Evolutionary conservation across 495 filamentous ascomycete genomes (phyloP).

Genomic region (Neurospora cerealis): DNA sequence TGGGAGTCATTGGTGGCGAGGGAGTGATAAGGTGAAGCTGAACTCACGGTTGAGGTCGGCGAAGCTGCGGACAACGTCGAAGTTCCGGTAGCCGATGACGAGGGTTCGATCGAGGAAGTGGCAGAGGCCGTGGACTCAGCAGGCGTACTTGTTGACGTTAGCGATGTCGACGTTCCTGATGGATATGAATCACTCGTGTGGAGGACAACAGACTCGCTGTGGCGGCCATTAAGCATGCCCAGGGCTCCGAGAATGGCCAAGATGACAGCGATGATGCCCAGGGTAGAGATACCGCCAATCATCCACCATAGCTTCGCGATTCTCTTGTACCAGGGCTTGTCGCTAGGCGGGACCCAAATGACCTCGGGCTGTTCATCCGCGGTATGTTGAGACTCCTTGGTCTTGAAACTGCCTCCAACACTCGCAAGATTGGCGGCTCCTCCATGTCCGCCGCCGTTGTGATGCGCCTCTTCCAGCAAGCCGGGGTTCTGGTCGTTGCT

Average conservation of each 20-base stretch:
- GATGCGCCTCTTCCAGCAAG: neutral
- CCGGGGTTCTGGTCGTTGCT: neutral
- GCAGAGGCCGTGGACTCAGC: neutral
- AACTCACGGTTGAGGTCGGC: constrained; percentile 5
- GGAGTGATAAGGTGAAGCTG: neutral
- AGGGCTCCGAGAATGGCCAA: constrained; percentile 21
- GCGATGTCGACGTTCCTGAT: neutral
- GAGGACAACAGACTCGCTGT: constrained; percentile 7
- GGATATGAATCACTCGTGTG: neutral
- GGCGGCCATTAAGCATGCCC: constrained; percentile 4
- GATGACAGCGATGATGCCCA: constrained; percentile 15
- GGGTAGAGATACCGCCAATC: constrained; percentile 4
- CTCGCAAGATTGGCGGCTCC: neutral
- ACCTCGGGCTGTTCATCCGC: neutral
- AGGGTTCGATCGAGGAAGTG: neutral
- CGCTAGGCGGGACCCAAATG: constrained; percentile 10
- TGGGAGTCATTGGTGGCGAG: neutral
- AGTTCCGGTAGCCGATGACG: constrained; percentile 1
- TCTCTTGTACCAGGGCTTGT: constrained; percentile 17
- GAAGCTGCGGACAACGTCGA: neutral
- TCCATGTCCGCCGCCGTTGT: constrained; percentile 1
- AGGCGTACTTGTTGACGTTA: constrained; percentile 8
- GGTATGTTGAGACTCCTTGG: constrained; percentile 4
- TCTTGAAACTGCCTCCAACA: neutral
- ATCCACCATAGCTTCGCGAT: constrained; percentile 11